These are phyloP conservation scores for Ustilago lituana DNA, from an alignment of 1,284 basidiomycete species.

Conservation along the genomic window DNA sequence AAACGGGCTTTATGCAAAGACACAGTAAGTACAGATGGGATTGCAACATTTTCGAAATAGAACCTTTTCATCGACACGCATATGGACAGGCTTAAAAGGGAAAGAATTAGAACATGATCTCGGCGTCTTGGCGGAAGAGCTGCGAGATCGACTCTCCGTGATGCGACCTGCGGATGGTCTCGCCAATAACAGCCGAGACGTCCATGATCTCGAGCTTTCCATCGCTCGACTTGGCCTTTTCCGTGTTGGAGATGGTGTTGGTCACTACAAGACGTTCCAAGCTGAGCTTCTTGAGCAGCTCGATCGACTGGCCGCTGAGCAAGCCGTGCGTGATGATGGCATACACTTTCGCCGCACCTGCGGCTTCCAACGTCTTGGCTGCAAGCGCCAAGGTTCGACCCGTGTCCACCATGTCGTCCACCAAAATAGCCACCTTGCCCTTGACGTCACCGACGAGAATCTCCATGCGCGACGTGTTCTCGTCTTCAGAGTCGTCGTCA, in stretches of 20 bases:
- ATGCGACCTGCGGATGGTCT: slow-evolving; percentile 94
- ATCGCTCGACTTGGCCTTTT: slow-evolving; percentile 69
- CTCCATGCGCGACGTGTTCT: slow-evolving; percentile 76
- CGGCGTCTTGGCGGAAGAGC: slow-evolving; percentile 64
- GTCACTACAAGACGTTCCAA: slow-evolving; percentile 88
- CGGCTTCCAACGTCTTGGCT: slow-evolving; percentile 82
- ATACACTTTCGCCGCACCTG: slow-evolving; percentile 87
- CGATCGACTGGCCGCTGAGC: slow-evolving; percentile 84
- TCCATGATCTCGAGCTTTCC: slow-evolving; percentile 76
- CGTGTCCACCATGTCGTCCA: slow-evolving; percentile 99
- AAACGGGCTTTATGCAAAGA: no score
- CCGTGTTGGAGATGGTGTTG: slow-evolving; percentile 77
- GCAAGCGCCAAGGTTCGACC: slow-evolving; percentile 88
- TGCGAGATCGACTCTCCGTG: slow-evolving; percentile 79
- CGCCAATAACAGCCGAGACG: slow-evolving; percentile 88
- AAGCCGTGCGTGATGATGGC: slow-evolving; percentile 92
- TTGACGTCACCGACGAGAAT: slow-evolving; percentile 95
- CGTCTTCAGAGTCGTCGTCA: slow-evolving; percentile 61
- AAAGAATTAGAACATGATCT: slow-evolving; percentile 56
- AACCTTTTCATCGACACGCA: background rate
- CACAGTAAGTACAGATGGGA: background rate
- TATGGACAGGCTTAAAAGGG: no score
- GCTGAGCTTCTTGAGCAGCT: slow-evolving; percentile 79
- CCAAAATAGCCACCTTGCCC: slow-evolving; percentile 87
- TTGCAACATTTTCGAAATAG: background rate